These are phyloP conservation scores for Phlyctochytrium planicorne DNA, from an alignment of 192 early-diverging fungal genomes.

Conservation along the genomic window DNA sequence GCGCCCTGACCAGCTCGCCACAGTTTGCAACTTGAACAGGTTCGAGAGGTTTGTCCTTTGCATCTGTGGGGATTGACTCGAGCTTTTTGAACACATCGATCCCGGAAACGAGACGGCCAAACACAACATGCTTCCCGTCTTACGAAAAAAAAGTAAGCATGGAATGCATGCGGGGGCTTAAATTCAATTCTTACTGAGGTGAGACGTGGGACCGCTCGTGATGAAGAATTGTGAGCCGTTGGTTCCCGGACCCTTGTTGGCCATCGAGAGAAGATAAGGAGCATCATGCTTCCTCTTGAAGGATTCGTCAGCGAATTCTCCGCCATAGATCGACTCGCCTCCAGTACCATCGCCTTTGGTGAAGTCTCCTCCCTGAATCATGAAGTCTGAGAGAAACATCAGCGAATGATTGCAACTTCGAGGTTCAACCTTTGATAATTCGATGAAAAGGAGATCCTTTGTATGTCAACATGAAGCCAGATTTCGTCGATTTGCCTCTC, in stretches of 20 bases:
- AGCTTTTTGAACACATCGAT: slow-evolving; percentile 72
- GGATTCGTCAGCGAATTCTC: slow-evolving; percentile 68
- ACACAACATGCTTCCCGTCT: slow-evolving; percentile 66
- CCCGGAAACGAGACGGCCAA: slow-evolving; percentile 71
- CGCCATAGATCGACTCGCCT: slow-evolving; percentile 78
- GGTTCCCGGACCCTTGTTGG: slow-evolving; percentile 75
- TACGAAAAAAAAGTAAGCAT: slow-evolving; percentile 6
- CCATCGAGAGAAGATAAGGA: slow-evolving; percentile 74
- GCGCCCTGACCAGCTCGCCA: slow-evolving; percentile 74
- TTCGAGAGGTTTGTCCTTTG: slow-evolving; percentile 74
- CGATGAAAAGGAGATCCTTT: slow-evolving; percentile 67
- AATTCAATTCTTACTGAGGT: slow-evolving; percentile 73
- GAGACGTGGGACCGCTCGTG: slow-evolving; percentile 70
- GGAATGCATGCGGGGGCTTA: slow-evolving; percentile 47
- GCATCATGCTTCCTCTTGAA: slow-evolving; percentile 46
- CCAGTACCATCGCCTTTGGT: slow-evolving; percentile 50
- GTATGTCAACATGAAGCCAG: slow-evolving; percentile 76
- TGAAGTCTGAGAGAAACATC: too few species aligned
- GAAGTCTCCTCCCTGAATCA: slow-evolving; percentile 87
- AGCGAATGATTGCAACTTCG: too few species aligned
- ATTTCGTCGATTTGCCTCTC: slow-evolving; percentile 59
- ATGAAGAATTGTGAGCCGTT: slow-evolving; percentile 93
- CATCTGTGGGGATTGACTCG: slow-evolving; percentile 77
- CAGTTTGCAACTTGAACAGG: slow-evolving; percentile 79
- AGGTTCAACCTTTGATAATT: slow-evolving; percentile 82